A percentile compares a stretch with the other conserved stretches of the same genome.
Conservation (phyloP, 768 basidiomycete species). For the Agaricus blazei region DNA sequence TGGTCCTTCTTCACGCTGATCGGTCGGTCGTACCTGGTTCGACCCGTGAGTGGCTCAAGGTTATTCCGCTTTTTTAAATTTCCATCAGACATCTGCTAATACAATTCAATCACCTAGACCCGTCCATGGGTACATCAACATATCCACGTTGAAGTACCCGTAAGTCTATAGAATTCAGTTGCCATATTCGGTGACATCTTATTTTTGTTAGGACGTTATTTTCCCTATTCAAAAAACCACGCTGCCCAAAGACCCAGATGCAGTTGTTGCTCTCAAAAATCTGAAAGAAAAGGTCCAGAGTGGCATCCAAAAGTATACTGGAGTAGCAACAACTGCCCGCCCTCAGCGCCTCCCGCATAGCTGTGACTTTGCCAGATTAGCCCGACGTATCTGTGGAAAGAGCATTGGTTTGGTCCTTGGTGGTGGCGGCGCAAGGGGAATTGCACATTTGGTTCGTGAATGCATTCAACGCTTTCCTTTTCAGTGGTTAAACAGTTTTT, state of each 20-base stretch:
- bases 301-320: slow-evolving; percentile 83
- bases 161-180: slow-evolving; percentile 33
- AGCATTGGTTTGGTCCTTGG: slow-evolving; percentile 93
- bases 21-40: slow-evolving; percentile 85
- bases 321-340: slow-evolving; percentile 51
- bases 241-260: slow-evolving; percentile 77
- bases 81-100: background rate
- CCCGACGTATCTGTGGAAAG: slow-evolving; percentile 86
- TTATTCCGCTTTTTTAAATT: slow-evolving; percentile 20
- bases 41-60: slow-evolving; percentile 95
- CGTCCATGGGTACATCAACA: slow-evolving; percentile 97
- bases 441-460: slow-evolving; percentile 34
- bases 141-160: slow-evolving; percentile 89
- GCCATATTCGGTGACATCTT: background rate
- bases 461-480: background rate
- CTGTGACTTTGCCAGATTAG: slow-evolving; percentile 90
- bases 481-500: slow-evolving; percentile 8
- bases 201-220: slow-evolving; percentile 57
- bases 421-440: slow-evolving; percentile 91
- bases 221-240: slow-evolving; percentile 55
- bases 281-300: slow-evolving; percentile 90
- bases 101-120: slow-evolving; percentile 41
- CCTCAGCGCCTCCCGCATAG: slow-evolving; percentile 77
- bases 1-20: slow-evolving; percentile 90
- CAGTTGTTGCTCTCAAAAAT: slow-evolving; percentile 83